Conservation (phyloP, 306 rosid species). For the Vigna mungo region DNA sequence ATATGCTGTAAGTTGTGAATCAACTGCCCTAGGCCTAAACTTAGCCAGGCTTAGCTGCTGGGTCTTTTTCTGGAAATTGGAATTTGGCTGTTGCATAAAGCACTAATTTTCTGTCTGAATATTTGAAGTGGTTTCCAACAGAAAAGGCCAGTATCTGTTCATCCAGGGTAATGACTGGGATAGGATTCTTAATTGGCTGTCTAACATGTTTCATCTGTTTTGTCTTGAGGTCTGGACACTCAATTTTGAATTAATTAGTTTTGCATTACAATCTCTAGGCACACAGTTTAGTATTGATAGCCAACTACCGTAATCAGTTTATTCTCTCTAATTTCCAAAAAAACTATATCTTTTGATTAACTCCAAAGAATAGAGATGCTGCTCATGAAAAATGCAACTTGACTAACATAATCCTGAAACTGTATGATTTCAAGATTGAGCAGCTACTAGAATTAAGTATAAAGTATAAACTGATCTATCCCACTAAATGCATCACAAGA, state of each 20-base stretch:
- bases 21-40: too few species aligned
- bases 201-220: neutral
- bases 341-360: neutral
- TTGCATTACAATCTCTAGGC: neutral
- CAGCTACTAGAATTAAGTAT: constrained; percentile 24
- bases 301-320: neutral
- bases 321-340: neutral
- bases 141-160: too few species aligned
- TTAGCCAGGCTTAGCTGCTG: neutral
- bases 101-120: too few species aligned
- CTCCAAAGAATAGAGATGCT: neutral
- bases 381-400: constrained; percentile 23
- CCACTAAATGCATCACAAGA: neutral
- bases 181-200: neutral
- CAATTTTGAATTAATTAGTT: neutral
- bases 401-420: neutral
- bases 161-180: neutral
- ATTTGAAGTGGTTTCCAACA: too few species aligned
- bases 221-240: neutral
- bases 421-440: constrained; percentile 22
- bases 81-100: too few species aligned
- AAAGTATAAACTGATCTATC: constrained; percentile 31
- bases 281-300: neutral
- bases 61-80: neutral
- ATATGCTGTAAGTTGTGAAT: neutral